These are phyloP conservation scores for Trypanosoma grayi DNA, from an alignment of 208 protist species.

Conservation along the genomic window DNA sequence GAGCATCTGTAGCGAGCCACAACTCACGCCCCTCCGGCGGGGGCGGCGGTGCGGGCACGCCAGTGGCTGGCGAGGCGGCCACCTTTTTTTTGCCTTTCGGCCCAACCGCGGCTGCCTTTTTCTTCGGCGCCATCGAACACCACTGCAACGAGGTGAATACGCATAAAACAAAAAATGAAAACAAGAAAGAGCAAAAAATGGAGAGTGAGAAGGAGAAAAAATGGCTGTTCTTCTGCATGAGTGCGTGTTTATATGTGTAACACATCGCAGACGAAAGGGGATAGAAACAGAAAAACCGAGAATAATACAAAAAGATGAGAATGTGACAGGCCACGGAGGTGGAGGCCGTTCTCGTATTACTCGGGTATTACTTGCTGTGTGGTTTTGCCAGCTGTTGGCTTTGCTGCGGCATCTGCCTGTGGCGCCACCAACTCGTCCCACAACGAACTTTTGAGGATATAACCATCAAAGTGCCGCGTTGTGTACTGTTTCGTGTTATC, in stretches of 20 bases:
- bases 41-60: conserved; percentile 21
- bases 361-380: background rate
- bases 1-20: conserved; percentile 87
- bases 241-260: background rate
- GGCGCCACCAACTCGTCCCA: conserved; percentile 72
- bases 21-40: conserved; percentile 61
- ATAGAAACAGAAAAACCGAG: background rate
- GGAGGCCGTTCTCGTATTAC: background rate
- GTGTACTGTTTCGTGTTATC: conserved; percentile 61
- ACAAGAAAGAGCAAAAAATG: conserved; percentile 20
- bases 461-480: conserved; percentile 79
- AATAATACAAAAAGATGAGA: background rate
- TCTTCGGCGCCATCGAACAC: conserved; percentile 24
- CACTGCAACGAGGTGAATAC: conserved; percentile 14
- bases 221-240: too few species aligned
- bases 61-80: conserved; percentile 16
- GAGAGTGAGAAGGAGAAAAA: background rate
- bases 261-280: background rate
- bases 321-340: too few species aligned
- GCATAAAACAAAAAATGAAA: conserved; percentile 2
- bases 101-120: conserved; percentile 10
- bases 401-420: background rate
- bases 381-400: too few species aligned
- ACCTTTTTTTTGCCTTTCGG: conserved; percentile 18
- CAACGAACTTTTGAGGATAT: conserved; percentile 61